Base-by-base conservation (phyloP, 768 basidiomycete species). In the Termitomyces sp. region DNA sequence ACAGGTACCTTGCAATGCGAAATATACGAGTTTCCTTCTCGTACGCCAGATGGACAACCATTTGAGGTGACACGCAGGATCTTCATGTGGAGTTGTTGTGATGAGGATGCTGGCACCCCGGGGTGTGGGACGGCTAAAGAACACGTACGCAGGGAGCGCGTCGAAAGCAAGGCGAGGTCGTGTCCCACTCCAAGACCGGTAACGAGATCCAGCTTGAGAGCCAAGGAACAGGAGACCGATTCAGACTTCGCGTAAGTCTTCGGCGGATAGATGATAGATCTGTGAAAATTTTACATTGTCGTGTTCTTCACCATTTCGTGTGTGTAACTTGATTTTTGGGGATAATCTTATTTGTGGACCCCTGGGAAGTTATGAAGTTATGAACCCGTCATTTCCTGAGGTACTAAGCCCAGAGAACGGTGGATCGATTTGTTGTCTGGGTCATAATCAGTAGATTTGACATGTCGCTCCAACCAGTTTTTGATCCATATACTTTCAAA, bases 41-140 rank as follows among this genome's bases (percentile, higher is more conserved):
- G 68, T n/a, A 71, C 71, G 1, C 69, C 74, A 12, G 71, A 74
- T 32, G 73, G 73, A 16, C 69, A 64, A 36, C 57, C 64, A 4
- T 71, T 69, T 57, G 69, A 69, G 36, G 71, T 70, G 13, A 65
- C 73, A 28, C 72, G 71, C 43, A 73, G 67, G 10, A 69, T 79
- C 16, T 69, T 69, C 13, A 79, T 79, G 76, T 80, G 79, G 79
- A 79, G 71, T 50, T 80, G 79, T 63, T 80, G 77, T 63, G 73
- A 77, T 48, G 76, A 78, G 57, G 78, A 78, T 35, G 74, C 73
- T 57, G 64, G 65, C 64, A 75, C 74, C 53, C 66, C 69, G 1
- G 78, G 77, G 5, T 79, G 77, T 59, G 67, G 68, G 4, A 56
- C 59, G 18, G 65, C 67, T 0, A 28, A 59, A 49, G 55, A 61